Base-by-base conservation (phyloP, 2,329 filamentous ascomycete species). In the Sclerotinia sclerotiorum region DNA sequence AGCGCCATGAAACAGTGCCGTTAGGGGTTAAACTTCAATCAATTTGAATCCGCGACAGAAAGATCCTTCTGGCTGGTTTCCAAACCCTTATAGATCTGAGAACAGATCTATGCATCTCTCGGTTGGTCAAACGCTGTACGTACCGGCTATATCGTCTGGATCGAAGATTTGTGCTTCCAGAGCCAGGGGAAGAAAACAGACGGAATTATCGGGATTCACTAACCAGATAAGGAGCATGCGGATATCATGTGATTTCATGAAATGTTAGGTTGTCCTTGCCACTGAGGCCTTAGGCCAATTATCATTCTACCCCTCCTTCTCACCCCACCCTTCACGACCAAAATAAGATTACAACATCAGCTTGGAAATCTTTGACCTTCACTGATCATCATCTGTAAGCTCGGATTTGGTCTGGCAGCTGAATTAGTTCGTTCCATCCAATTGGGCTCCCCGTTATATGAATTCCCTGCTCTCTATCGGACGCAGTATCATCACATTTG, bases 401-500 rank as follows among this genome's bases (percentile, higher is more conserved):
- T 62, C 60, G 7, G 27, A n/a, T 51, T 51, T 21, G 46, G 46
- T 35, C 15, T 29, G 29, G 58, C 46, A 19, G 15, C 19, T 39
- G 46, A 17, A 51, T 19, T 27, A 24, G 8, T 27, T 17, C 7
- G 11, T 21, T 27, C 29, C 46, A 51, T 51, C n/a, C n/a, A 62
- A 27, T 51, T 39, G 46, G 8, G 44, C 27, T 42, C 7, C 46
- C n/a, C 15, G 32, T n/a, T 67, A 67, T 11, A 69, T 69, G 67
- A 60, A 60, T 54, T 69, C 69, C 17, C 27, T 69, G 62, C 61
- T 67, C 42, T 69, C 69, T 15, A 66, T 73, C 65, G 65, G 70
- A 56, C 72, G 69, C 52, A 68, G 67, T 57, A 46, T 67, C 17
- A 66, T 70, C 44, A 70, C 69, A 51, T 71, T 67, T 51, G 69